Evolutionary conservation across 2,329 filamentous ascomycete species (phyloP).

Genomic region (Monilinia fructicola): DNA sequence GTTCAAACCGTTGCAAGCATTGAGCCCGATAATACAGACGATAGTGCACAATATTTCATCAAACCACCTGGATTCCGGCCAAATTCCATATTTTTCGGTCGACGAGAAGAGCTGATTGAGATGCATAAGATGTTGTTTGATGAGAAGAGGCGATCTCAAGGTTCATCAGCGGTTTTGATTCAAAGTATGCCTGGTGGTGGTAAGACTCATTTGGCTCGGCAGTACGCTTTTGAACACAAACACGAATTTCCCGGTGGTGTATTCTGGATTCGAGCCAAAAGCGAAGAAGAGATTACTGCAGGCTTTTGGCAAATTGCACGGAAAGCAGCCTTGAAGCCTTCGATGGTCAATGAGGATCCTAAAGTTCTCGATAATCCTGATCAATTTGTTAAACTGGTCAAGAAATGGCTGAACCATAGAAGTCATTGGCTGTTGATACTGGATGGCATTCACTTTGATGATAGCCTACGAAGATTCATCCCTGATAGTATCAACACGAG

Average conservation of each 20-base stretch:
- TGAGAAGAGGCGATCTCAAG: slow-evolving; percentile 52
- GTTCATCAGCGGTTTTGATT: slow-evolving; percentile 63
- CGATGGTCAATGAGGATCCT: slow-evolving; percentile 38
- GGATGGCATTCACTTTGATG: slow-evolving; percentile 64
- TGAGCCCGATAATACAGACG: slow-evolving; percentile 30
- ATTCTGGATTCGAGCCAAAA: slow-evolving; percentile 68
- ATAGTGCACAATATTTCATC: slow-evolving; percentile 41
- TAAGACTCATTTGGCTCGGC: slow-evolving; percentile 66
- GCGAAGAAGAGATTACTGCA: slow-evolving; percentile 56
- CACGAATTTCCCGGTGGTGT: slow-evolving; percentile 62
- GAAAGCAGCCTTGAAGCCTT: slow-evolving; percentile 49
- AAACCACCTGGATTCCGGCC: slow-evolving; percentile 59
- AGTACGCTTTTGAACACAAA: slow-evolving; percentile 64
- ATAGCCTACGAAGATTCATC: slow-evolving; percentile 59
- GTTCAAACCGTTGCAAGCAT: slow-evolving; percentile 32
- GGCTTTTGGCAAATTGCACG: slow-evolving; percentile 67
- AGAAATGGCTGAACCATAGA: slow-evolving; percentile 59
- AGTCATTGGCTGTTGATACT: slow-evolving; percentile 67
- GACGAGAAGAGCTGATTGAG: slow-evolving; percentile 56
- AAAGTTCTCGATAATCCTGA: slow-evolving; percentile 39
- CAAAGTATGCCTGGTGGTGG: slow-evolving; percentile 65
- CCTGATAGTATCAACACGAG: slow-evolving; percentile 62
- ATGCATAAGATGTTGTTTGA: slow-evolving; percentile 62
- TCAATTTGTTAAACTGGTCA: slow-evolving; percentile 57
- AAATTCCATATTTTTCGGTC: slow-evolving; percentile 63